These are phyloP conservation scores for Simplicillium sp. DNA, from an alignment of 2,329 filamentous ascomycete species.

Conservation along the genomic window DNA sequence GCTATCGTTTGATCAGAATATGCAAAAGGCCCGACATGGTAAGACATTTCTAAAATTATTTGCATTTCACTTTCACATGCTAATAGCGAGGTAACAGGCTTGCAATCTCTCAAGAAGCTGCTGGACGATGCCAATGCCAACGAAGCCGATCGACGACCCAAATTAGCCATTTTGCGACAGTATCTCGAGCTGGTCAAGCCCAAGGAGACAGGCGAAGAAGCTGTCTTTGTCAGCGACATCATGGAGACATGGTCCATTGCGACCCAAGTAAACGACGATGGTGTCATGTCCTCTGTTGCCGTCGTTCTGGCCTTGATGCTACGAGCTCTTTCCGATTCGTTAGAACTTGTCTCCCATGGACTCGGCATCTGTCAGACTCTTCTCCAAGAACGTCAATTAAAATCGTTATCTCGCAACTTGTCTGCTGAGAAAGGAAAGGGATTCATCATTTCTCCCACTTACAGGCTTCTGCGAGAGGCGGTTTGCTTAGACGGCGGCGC, in stretches of 20 bases:
- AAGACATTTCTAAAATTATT: constrained; percentile 9
- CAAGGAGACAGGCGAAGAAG: constrained; percentile 30
- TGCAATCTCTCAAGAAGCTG: constrained; percentile 61
- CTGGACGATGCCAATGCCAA: constrained; percentile 55
- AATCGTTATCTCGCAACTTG: constrained; percentile 69
- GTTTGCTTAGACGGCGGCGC: constrained; percentile 77
- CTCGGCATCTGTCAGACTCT: constrained; percentile 72
- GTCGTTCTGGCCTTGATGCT: constrained; percentile 76
- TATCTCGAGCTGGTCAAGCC: constrained; percentile 54
- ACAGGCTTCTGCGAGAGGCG: constrained; percentile 80
- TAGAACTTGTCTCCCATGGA: constrained; percentile 69
- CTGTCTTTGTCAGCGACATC: constrained; percentile 64
- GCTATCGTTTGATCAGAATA: constrained; percentile 62
- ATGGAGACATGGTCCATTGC: constrained; percentile 86
- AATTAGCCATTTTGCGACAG: constrained; percentile 53
- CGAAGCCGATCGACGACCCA: constrained; percentile 28
- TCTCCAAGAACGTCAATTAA: constrained; percentile 70
- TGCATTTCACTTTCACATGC: too few relatives aligned
- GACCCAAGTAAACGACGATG: constrained; percentile 68
- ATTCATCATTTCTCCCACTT: constrained; percentile 77
- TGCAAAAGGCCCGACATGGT: constrained; percentile 58
- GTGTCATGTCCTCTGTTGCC: constrained; percentile 68
- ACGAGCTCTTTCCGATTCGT: constrained; percentile 62
- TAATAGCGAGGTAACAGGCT: constrained; percentile 29
- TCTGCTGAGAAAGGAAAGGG: constrained; percentile 76